Conservation (phyloP, 306 rosid genomes). For the Lathyrus oleraceus region DNA sequence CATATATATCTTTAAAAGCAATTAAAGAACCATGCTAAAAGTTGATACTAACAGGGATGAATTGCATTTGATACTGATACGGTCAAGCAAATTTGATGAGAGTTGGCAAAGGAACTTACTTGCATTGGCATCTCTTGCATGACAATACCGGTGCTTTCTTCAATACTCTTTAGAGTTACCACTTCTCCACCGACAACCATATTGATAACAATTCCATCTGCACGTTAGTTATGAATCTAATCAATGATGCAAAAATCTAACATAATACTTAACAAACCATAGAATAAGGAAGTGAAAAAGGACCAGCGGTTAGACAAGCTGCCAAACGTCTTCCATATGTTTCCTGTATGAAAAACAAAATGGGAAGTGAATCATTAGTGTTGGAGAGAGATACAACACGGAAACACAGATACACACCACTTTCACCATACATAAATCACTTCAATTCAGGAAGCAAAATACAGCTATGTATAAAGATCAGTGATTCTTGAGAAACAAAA, state of each 20-base stretch:
- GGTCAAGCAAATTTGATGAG: background rate
- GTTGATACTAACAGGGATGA: background rate
- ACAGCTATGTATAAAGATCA: slow-evolving; percentile 14
- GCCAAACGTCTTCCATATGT: slow-evolving; percentile 74
- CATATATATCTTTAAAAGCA: slow-evolving; percentile 31
- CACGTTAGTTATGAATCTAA: slow-evolving; percentile 40
- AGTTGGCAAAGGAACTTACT: slow-evolving; percentile 53
- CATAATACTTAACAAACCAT: slow-evolving; percentile 20
- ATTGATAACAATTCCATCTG: slow-evolving; percentile 90
- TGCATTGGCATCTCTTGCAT: slow-evolving; percentile 94
- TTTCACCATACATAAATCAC: slow-evolving; percentile 21
- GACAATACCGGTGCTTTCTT: slow-evolving; percentile 74
- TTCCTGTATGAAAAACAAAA: slow-evolving; percentile 58
- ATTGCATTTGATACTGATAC: background rate
- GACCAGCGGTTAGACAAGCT: slow-evolving; percentile 85
- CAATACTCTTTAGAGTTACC: slow-evolving; percentile 68
- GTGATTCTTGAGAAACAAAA: slow-evolving; percentile 14
- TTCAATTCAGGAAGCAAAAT: background rate
- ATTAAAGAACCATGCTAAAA: slow-evolving; percentile 10
- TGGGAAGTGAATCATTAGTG: slow-evolving; percentile 1
- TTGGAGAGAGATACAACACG: background rate
- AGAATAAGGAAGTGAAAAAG: slow-evolving; percentile 40
- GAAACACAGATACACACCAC: slow-evolving; percentile 8
- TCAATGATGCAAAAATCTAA: slow-evolving; percentile 33
- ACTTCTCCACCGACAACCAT: slow-evolving; percentile 97